These are phyloP conservation scores for Ophiosphaerella narmari DNA, from an alignment of 2,329 filamentous ascomycete species.

Conservation along the genomic window DNA sequence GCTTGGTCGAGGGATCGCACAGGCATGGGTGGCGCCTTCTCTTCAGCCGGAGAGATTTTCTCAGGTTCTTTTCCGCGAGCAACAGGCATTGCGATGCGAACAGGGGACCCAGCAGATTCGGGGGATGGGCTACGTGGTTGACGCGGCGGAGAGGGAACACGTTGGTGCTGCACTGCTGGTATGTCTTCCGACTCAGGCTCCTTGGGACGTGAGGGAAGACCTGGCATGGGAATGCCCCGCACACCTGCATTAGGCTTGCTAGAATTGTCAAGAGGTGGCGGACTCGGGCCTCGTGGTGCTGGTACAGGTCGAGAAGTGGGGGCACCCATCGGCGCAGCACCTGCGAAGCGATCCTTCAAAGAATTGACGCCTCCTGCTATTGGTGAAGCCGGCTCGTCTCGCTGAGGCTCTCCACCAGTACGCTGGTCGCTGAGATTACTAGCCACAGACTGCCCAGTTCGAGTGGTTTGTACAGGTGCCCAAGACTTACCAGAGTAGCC, in stretches of 20 bases:
- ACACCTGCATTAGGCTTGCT: constrained; percentile 68
- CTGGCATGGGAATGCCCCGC: constrained; percentile 77
- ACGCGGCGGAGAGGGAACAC: constrained; percentile 49
- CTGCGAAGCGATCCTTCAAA: constrained; percentile 82
- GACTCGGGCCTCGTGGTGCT: constrained; percentile 51
- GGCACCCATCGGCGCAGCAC: constrained; percentile 63
- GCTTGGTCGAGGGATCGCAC: constrained; percentile 65
- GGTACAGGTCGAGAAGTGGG: constrained; percentile 50
- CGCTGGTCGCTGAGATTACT: constrained; percentile 63
- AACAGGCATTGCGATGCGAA: constrained; percentile 85
- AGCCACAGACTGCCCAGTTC: constrained; percentile 66
- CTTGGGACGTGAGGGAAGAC: constrained; percentile 66
- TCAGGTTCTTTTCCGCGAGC: constrained; percentile 61
- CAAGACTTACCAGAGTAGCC: constrained; percentile 89
- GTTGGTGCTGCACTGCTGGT: constrained; percentile 60
- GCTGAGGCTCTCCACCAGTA: constrained; percentile 60
- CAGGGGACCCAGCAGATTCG: constrained; percentile 70
- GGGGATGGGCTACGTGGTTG: constrained; percentile 53
- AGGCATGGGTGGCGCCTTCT: constrained; percentile 63
- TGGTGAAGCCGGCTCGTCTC: constrained; percentile 60
- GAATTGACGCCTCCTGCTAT: constrained; percentile 68
- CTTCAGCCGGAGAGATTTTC: constrained; percentile 57
- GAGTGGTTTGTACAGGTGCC: constrained; percentile 78
- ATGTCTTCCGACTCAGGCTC: constrained; percentile 51
- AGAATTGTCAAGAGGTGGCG: constrained; percentile 67